A percentile compares a stretch with the other conserved stretches of the same genome.
These are phyloP conservation scores for Diaporthe vexans DNA, from an alignment of 2,329 filamentous ascomycete genomes.

Conservation along the genomic window DNA sequence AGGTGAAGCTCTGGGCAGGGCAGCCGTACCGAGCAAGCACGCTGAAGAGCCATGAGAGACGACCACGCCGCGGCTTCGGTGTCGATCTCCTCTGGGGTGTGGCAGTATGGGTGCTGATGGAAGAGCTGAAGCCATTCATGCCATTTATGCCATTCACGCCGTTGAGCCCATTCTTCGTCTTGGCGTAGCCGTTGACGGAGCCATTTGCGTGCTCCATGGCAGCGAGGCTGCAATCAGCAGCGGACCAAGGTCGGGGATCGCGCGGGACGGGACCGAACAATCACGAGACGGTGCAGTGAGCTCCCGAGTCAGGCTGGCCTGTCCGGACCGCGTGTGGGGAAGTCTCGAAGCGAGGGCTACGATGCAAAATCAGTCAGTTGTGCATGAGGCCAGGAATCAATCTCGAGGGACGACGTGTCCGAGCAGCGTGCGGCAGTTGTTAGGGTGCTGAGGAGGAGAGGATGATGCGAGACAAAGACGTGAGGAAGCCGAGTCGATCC, in stretches of 20 bases:
- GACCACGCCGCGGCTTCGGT: conserved; percentile 46
- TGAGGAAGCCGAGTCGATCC: conserved; percentile 26
- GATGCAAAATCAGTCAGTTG: not conserved
- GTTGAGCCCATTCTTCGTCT: conserved; percentile 48
- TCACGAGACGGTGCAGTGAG: conserved; percentile 17
- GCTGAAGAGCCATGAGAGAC: conserved; percentile 60
- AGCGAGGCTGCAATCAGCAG: conserved; percentile 41
- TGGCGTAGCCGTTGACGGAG: conserved; percentile 50
- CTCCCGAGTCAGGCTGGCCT: conserved; percentile 16
- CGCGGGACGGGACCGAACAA: conserved; percentile 17
- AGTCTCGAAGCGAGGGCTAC: conserved; percentile 4
- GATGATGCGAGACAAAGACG: conserved; percentile 20
- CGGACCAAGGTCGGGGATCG: conserved; percentile 33
- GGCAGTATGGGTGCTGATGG: conserved; percentile 55
- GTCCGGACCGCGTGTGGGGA: not conserved
- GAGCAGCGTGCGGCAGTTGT: not conserved
- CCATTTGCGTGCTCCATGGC: conserved; percentile 59
- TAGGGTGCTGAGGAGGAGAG: not conserved
- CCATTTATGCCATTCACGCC: conserved; percentile 36
- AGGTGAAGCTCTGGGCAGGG: not conserved
- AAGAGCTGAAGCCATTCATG: conserved; percentile 44
- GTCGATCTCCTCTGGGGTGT: conserved; percentile 50
- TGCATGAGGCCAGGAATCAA: not conserved
- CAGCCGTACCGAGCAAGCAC: conserved; percentile 65
- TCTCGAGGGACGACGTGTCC: conserved; percentile 15